phyloP scores from a whole-genome alignment of 805 yeast genomes.

The Middelhovenomyces tepae region DNA sequence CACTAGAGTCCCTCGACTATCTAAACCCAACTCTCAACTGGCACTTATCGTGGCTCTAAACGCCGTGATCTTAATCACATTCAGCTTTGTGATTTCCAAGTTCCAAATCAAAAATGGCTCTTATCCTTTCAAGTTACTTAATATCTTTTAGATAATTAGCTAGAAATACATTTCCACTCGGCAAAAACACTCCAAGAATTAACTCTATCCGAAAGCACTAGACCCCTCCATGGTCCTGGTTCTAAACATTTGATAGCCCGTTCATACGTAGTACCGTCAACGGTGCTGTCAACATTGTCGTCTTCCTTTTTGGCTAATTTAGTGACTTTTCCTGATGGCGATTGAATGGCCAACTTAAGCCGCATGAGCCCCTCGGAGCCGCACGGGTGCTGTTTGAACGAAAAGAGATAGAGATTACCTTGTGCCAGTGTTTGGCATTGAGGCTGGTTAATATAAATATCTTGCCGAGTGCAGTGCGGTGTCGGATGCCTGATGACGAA shows the following conservation, averaged over 20 bases:
- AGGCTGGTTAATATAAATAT: slow-evolving; percentile 77
- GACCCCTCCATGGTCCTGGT: slow-evolving; percentile 73
- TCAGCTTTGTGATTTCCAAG: slow-evolving; percentile 54
- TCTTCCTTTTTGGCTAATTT: slow-evolving; percentile 47
- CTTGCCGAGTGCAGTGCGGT: slow-evolving; percentile 57
- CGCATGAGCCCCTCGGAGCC: slow-evolving; percentile 34
- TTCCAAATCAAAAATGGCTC: slow-evolving; percentile 65
- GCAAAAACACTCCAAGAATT: slow-evolving; percentile 82
- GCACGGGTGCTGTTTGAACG: slow-evolving; percentile 49
- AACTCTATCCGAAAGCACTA: slow-evolving; percentile 69
- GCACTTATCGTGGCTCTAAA: slow-evolving; percentile 40
- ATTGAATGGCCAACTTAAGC: slow-evolving; percentile 59
- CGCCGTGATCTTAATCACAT: slow-evolving; percentile 43
- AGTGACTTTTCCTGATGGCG: slow-evolving; percentile 75
- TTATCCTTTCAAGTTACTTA: slow-evolving; percentile 63
- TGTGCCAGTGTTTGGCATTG: slow-evolving; percentile 56
- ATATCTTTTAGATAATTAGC: slow-evolving; percentile 17
- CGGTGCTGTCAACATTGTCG: slow-evolving; percentile 19
- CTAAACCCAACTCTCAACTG: slow-evolving; percentile 39
- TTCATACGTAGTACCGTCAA: slow-evolving; percentile 42
- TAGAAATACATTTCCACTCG: slow-evolving; percentile 74
- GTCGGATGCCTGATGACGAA: slow-evolving; percentile 70
- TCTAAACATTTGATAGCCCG: slow-evolving; percentile 56
- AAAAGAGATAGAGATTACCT: slow-evolving; percentile 57
- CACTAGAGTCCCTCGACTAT: slow-evolving; percentile 44